Base-by-base conservation (phyloP, 2,329 filamentous ascomycete genomes). In the Fusarium albidum region DNA sequence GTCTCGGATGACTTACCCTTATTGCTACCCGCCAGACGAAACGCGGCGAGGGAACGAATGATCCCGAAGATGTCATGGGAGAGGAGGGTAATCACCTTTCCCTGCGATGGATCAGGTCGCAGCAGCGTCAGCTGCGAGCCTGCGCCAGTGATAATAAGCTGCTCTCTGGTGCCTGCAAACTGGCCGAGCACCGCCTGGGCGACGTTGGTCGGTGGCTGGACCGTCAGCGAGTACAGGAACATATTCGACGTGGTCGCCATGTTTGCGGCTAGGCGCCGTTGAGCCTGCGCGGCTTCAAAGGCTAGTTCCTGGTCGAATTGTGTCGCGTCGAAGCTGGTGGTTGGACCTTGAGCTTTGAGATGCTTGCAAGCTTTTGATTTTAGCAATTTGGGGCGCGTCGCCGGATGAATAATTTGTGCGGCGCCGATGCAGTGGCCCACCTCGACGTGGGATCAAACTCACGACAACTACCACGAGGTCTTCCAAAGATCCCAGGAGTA, bases 171-270 rank as follows among this genome's bases (percentile, higher is more conserved):
- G 64, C 94, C 93, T 55, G 92, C 88, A 76, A 98, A 98, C 78
- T 98, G 94, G 67, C 95, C 96, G 55, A 96, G 83, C 63, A 97
- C 89, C 61, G 95, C 93, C 77, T 96, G 90, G 43, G 89, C 92
- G 69, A 96, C 87, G 55, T 92, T 90, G 64, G 92, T 93, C 28
- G 95, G 91, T 66, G 91, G 89, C 77, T 97, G 92, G 70, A 99
- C 88, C 66, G 95, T 98, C 79, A 99, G 83, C 69, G 92, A 95
- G 80, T 99, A 99, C 79, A 99, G 88, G 75, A 97, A 97, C 92
- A 97, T 96, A 74, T 94, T 94, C 64, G 93, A 97, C 57, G 94
- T 97, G 73, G 93, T 96, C 80, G 95, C 94, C 95, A 98, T 98
- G 72, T 71, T 82, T 71, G 69, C 75, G 70, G 70, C 69, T 74